A percentile compares a stretch with the other conserved stretches of the same genome.
Evolutionary conservation across 257 asterid species (phyloP).

Genomic region (Voacanga thouarsii): DNA sequence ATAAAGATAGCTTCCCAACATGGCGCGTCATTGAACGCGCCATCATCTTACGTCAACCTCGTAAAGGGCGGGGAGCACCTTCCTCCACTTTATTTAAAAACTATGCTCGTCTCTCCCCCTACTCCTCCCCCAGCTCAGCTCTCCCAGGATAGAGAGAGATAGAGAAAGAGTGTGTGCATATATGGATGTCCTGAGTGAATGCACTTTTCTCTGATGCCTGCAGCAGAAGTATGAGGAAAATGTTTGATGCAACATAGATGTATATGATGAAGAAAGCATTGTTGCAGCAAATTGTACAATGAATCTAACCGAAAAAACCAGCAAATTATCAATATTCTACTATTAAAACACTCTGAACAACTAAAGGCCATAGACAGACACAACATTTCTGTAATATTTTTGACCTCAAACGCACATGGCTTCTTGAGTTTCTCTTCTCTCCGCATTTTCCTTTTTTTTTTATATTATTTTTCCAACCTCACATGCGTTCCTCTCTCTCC

Average conservation of each 20-base stretch:
- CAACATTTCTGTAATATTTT: conserved; percentile 29
- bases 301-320: conserved; percentile 18
- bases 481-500: conserved; percentile 53
- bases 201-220: neutral
- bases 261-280: neutral
- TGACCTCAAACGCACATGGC: conserved; percentile 42
- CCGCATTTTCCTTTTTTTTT: neutral
- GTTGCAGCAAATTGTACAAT: conserved; percentile 13
- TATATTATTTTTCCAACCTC: conserved; percentile 22
- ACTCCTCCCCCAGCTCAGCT: neutral
- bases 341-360: neutral
- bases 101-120: conserved; percentile 10
- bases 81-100: conserved; percentile 31
- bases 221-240: neutral
- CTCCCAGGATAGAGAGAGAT: neutral
- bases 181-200: conserved; percentile 4
- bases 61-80: conserved; percentile 43
- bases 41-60: conserved; percentile 28
- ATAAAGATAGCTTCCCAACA: neutral
- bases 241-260: conserved; percentile 1
- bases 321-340: neutral
- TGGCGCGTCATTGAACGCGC: neutral
- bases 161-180: too few species aligned
- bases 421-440: conserved; percentile 31
- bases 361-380: neutral